A percentile compares a stretch with the other conserved stretches of the same genome.
phyloP scores from a whole-genome alignment of 768 basidiomycete species.

The Suillus lakei region DNA sequence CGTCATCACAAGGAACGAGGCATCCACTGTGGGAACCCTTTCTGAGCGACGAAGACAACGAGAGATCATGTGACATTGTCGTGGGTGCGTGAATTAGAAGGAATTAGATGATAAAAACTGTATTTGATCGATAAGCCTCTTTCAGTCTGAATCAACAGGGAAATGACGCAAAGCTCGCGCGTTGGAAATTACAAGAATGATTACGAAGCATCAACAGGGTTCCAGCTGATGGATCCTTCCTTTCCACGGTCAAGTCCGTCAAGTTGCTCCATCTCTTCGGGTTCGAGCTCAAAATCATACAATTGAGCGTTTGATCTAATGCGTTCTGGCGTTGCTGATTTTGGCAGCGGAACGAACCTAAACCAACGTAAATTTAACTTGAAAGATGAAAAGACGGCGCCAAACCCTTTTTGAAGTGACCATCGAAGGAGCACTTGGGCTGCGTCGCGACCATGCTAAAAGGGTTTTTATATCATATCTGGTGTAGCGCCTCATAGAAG shows the following conservation, averaged over 20 bases:
- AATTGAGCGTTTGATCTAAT: slow-evolving; percentile 76
- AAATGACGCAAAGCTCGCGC: background rate
- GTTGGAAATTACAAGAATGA: background rate
- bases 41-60: background rate
- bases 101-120: background rate
- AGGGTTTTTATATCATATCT: background rate
- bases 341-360: slow-evolving; percentile 84
- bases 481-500: background rate
- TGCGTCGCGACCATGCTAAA: slow-evolving; percentile 60
- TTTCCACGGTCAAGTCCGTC: slow-evolving; percentile 76
- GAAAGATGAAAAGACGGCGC: slow-evolving; percentile 13
- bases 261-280: slow-evolving; percentile 67
- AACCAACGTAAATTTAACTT: background rate
- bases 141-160: background rate
- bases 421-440: slow-evolving; percentile 89
- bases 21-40: background rate
- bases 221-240: slow-evolving; percentile 81
- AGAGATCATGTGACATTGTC: background rate
- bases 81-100: background rate
- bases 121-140: slow-evolving; percentile 5
- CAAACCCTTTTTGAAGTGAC: slow-evolving; percentile 85
- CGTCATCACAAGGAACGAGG: background rate
- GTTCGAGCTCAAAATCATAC: slow-evolving; percentile 73
- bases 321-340: slow-evolving; percentile 71
- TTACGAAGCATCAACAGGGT: slow-evolving; percentile 64